phyloP scores from a whole-genome alignment of 345 rosid species.

The Brassica napus region Da-Ae NC_063435.1:19491001-19491500 shows the following conservation, averaged over 20 bases:
- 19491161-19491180: conserved; percentile 30
- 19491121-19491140: conserved; percentile 59
- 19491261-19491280: neutral
- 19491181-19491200: conserved; percentile 5
- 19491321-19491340: conserved; percentile 45
- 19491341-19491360: conserved; percentile 57
- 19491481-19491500: neutral
- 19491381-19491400: conserved; percentile 42
- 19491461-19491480: too few species aligned
- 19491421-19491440: neutral
- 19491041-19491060: neutral
- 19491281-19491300: neutral
- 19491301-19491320: conserved; percentile 36
- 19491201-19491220: neutral
- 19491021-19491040: neutral
- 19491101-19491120: conserved; percentile 50
- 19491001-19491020: conserved; percentile 58
- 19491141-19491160: conserved; percentile 53
- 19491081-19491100: neutral
- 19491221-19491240: neutral
- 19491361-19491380: conserved; percentile 58
- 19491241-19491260: neutral
- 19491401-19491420: neutral
- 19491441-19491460: too few species aligned
- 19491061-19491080: neutral